Evolutionary conservation across 805 yeast genomes (phyloP), one percentile per base, ranked within the genome.

Genomic region (Cyberlindnera mycetangii): DNA sequence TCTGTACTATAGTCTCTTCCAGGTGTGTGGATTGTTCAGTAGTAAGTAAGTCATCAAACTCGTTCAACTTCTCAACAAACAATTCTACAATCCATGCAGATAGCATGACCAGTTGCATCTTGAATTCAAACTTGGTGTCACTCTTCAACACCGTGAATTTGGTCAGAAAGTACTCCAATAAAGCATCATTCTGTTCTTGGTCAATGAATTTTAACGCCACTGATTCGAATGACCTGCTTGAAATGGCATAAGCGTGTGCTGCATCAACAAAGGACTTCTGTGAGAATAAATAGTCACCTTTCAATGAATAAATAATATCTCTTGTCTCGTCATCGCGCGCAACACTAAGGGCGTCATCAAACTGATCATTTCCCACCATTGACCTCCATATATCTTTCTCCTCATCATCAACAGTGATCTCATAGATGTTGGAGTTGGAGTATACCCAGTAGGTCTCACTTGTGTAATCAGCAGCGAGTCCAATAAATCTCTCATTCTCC

Each of bases 391-490:
- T 81, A 20, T 85, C 85, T 5, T 74, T 68, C 5, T 81, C 70
- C 61, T 92, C 97, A 56, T 84, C 75, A 28, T 74, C 74, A 11
- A 87, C 68, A 9, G 83, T 72, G 7, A 93, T 64, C 60, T 93
- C 99, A 58, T 75, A 85, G 9, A 93, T 78, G 39, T 71, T 71
- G 5, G 65, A 58, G 11, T 67, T 62, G 0, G 93, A 78, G 54
- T 70, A 87, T 4, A 85, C 63, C 99, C 99, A 93, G 54, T 70
- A 85, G 0, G 98, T 86, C 1, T 70, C 58, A 35, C 64, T 64
- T 4, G 62, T 47, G 41, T 64, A 62, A 54, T 85, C 95, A 2
- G 71, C 69, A 2, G 73, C 56, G 5, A 79, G 58, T 0, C 83
- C 83, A 7, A 71, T 44, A 37, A 75, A 58, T 21, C 60, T 54